A percentile compares a stretch with the other conserved stretches of the same genome.
Conservation (phyloP, 495 filamentous ascomycete species). For the Podospora sp. region DNA sequence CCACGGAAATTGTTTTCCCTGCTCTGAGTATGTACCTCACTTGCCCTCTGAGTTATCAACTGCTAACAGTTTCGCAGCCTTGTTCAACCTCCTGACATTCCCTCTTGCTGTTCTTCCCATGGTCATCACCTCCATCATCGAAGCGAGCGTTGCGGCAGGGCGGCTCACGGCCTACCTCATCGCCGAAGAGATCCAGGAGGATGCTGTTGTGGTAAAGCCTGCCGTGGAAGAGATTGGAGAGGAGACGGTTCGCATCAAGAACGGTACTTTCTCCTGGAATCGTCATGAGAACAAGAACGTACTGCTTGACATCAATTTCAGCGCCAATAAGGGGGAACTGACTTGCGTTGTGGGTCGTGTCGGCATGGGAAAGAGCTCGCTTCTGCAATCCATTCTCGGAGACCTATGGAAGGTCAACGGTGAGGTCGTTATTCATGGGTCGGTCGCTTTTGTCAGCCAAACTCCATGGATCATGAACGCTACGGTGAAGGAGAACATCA, state of each 20-base stretch:
- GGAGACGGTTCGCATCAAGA: conserved; percentile 77
- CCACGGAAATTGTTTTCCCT: conserved; percentile 94
- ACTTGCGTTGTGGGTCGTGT: conserved; percentile 95
- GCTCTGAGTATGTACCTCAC: conserved; percentile 58
- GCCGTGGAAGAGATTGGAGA: conserved; percentile 74
- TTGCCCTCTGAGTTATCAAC: conserved; percentile 24
- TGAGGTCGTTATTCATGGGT: conserved; percentile 78
- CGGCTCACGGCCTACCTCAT: conserved; percentile 84
- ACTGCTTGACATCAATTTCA: conserved; percentile 75
- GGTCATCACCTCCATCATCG: conserved; percentile 96
- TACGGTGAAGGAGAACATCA: conserved; percentile 92
- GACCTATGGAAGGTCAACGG: conserved; percentile 90
- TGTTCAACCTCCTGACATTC: conserved; percentile 94
- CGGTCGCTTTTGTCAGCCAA: conserved; percentile 88
- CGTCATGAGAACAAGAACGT: conserved; percentile 62
- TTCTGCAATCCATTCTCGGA: conserved; percentile 84
- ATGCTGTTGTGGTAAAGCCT: conserved; percentile 73
- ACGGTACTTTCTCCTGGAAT: conserved; percentile 95
- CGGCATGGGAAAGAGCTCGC: conserved; percentile 89
- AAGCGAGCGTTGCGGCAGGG: conserved; percentile 88
- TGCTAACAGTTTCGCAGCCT: conserved; percentile 38
- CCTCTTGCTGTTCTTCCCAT: conserved; percentile 93
- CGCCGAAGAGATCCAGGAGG: conserved; percentile 85
- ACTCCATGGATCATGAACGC: conserved; percentile 98
- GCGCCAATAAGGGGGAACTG: conserved; percentile 85